A percentile compares a stretch with the other conserved stretches of the same genome.
Conservation (phyloP, 1,139 yeast species). For the Saccharomyces hybrid region DNA sequence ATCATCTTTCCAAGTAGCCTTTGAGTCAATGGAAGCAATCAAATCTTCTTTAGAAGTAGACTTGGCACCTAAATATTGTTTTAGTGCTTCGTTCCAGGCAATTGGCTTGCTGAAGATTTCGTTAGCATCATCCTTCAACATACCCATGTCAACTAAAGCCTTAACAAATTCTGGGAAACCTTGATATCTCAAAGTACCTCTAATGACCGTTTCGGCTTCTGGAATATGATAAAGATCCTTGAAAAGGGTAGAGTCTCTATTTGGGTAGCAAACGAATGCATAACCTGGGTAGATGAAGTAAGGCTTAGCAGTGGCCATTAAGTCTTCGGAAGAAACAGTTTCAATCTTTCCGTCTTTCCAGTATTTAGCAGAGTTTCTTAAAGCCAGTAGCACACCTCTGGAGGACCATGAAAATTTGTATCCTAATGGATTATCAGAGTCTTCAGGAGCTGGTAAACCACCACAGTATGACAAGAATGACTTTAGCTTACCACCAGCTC, state of each 20-base stretch:
- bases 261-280: constrained; percentile 92
- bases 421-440: constrained; percentile 95
- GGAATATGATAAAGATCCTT: constrained; percentile 89
- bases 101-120: constrained; percentile 51
- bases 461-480: constrained; percentile 96
- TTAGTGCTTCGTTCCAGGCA: constrained; percentile 86
- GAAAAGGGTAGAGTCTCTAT: constrained; percentile 94
- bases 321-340: constrained; percentile 75
- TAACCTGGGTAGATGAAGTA: constrained; percentile 94
- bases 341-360: constrained; percentile 81
- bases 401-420: constrained; percentile 99
- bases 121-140: constrained; percentile 69
- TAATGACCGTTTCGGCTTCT: constrained; percentile 92
- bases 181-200: constrained; percentile 96
- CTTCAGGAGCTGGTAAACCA: constrained; percentile 97
- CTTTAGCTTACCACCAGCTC: constrained; percentile 82
- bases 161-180: constrained; percentile 98
- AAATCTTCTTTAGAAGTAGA: constrained; percentile 68
- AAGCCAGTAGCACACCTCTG: constrained; percentile 91
- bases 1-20: constrained; percentile 72
- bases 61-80: constrained; percentile 64
- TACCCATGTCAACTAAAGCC: constrained; percentile 88
- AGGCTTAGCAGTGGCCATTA: constrained; percentile 93
- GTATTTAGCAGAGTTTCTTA: constrained; percentile 87
- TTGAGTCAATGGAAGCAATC: constrained; percentile 62